phyloP scores from a whole-genome alignment of 352 stramenopile genomes.

The Elongisporangium senticosum region DNA sequence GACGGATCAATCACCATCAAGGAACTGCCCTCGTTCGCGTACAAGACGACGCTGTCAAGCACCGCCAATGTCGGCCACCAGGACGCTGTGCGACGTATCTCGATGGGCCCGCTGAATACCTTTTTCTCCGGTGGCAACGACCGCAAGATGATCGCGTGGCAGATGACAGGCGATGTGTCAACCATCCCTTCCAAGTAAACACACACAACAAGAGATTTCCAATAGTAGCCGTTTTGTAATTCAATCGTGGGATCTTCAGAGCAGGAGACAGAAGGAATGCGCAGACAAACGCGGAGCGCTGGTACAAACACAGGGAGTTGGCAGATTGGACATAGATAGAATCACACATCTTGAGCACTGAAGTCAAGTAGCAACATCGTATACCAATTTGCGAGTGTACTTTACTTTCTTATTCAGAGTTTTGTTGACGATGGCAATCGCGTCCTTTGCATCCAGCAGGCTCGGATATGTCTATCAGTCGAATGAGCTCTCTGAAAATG shows the following conservation, averaged over 20 bases:
- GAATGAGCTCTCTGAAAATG: neutral
- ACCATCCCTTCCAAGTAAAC: conserved; percentile 25
- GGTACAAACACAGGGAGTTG: no score
- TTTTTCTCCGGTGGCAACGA: conserved; percentile 81
- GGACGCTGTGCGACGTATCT: conserved; percentile 74
- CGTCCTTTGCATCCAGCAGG: neutral
- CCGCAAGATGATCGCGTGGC: conserved; percentile 80
- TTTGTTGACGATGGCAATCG: neutral
- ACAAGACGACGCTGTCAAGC: conserved; percentile 69
- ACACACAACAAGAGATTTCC: neutral
- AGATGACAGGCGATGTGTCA: conserved; percentile 71
- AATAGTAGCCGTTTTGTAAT: neutral
- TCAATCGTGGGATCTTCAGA: neutral
- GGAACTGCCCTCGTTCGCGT: conserved; percentile 78
- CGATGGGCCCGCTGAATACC: conserved; percentile 65
- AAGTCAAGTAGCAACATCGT: no score
- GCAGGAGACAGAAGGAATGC: no score
- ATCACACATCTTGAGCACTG: neutral
- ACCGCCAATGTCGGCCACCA: conserved; percentile 62
- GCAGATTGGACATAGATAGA: neutral
- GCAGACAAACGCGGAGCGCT: neutral
- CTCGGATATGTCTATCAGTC: neutral
- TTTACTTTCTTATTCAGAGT: neutral
- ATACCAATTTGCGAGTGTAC: no score
- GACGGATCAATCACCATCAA: conserved; percentile 79